Percentiles rank a stretch among this genome's conserved stretches.
Conservation (phyloP, 192 early-diverging fungal species). For the Coemansia sp. region DNA sequence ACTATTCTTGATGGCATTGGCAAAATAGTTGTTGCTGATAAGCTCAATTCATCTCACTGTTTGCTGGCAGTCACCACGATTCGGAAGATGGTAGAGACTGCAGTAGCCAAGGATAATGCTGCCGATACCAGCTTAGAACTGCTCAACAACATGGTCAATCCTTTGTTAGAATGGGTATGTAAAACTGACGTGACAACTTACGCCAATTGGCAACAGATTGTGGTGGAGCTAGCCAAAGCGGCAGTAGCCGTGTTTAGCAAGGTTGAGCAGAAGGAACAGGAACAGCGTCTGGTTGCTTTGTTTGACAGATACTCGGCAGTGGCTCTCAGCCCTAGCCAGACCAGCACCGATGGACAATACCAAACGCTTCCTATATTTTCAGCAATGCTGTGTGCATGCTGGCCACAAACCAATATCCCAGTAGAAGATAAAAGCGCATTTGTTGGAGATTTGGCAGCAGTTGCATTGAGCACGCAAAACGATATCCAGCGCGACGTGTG, state of each 20-base stretch:
- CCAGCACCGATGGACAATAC: neutral
- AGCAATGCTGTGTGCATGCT: constrained; percentile 38
- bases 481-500: constrained; percentile 51
- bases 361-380: constrained; percentile 36
- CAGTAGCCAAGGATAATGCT: neutral
- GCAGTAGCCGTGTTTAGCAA: constrained; percentile 24
- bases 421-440: constrained; percentile 52
- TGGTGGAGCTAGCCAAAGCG: constrained; percentile 33
- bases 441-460: constrained; percentile 37
- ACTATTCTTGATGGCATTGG: constrained; percentile 26
- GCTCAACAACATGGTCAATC: constrained; percentile 11
- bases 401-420: constrained; percentile 53
- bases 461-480: constrained; percentile 47
- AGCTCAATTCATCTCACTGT: constrained; percentile 19
- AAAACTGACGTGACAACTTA: neutral
- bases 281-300: constrained; percentile 12
- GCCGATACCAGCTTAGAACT: constrained; percentile 10
- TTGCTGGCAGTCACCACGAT: constrained; percentile 26
- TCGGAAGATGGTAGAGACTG: constrained; percentile 43
- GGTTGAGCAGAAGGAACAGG: constrained; percentile 22
- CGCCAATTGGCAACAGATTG: neutral
- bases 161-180: constrained; percentile 28
- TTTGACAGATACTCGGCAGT: constrained; percentile 23
- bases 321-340: neutral
- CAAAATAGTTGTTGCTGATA: constrained; percentile 8